A percentile compares a stretch with the other conserved stretches of the same genome.
These are phyloP conservation scores for Scheffersomyces stipitis DNA, from an alignment of 805 yeast genomes.

Conservation along the genomic window DNA sequence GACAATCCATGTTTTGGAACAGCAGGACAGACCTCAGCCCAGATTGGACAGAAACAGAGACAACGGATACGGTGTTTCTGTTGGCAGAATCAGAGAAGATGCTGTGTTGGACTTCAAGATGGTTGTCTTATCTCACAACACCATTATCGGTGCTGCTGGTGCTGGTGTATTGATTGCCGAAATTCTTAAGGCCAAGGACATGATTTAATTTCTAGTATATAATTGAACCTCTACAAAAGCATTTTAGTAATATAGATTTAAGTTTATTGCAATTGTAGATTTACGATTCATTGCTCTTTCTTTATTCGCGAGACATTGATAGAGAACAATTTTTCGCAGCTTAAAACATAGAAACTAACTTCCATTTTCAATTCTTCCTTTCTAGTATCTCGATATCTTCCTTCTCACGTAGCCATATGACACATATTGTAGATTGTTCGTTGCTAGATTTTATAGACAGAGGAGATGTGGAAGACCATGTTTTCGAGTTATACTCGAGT, in stretches of 20 bases:
- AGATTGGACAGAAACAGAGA: constrained; percentile 96
- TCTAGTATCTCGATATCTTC: too few relatives aligned
- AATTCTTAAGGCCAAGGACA: constrained; percentile 70
- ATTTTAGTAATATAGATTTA: too few relatives aligned
- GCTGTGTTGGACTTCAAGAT: constrained; percentile 92
- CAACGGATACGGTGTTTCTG: constrained; percentile 88
- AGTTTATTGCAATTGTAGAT: too few relatives aligned
- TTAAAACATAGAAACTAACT: too few relatives aligned
- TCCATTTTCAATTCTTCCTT: too few relatives aligned
- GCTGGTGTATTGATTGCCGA: constrained; percentile 96
- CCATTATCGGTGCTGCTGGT: constrained; percentile 98
- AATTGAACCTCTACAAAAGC: too few relatives aligned
- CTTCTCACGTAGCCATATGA: too few relatives aligned
- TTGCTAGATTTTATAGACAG: constrained; percentile 19
- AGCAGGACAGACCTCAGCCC: constrained; percentile 94
- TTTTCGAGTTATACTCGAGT: constrained; percentile 31
- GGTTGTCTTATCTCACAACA: constrained; percentile 97
- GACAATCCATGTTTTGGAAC: constrained; percentile 89
- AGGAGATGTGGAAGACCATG: constrained; percentile 27
- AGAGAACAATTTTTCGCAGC: too few relatives aligned
- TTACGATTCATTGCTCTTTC: too few relatives aligned
- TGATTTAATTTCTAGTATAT: constrained; percentile 55
- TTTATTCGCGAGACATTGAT: too few relatives aligned
- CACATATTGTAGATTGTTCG: constrained; percentile 1
- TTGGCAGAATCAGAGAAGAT: constrained; percentile 92